Base-by-base conservation (phyloP, 176 grass and related monocot genomes). In the Tuctoria greenei region DNA sequence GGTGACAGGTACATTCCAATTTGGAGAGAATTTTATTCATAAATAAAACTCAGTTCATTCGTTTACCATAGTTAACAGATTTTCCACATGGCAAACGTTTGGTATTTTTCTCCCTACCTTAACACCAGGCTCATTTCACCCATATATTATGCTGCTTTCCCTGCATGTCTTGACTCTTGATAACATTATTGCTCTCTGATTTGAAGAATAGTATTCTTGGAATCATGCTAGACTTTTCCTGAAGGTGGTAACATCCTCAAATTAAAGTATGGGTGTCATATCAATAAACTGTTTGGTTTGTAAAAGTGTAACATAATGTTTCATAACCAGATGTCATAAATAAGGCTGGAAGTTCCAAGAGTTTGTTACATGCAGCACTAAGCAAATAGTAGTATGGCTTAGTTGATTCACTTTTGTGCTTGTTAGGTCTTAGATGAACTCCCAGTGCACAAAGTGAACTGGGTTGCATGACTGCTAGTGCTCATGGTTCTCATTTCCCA, bases 1-100 rank as follows among this genome's bases (percentile, higher is more conserved):
- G 91, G 95, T 41, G 91, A 99, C 85, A 95, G 91, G 91, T 97
- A 38, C 44, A 25, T 75, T 77, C 61, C 74, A 78, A 58, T 59
- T 78, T 81, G 3, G 77, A 46, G 36, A 43, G 43, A 7, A 40
- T 15, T 61, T 73, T 17, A 20, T 51, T 51, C 18, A 82, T 64
- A n/a, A 72, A 58, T 26, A 58, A 78, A 18, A 26, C 58, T 60
- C 59, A 76, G 59, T 16, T 34, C 45, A 57, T 13, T 46, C 24
- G 15, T 18, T 59, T 0, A 10, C 25, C 23, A 23, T 24, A 5
- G 0, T 13, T 9, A 7, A 27, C 13, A 55, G 17, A 64, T 1
- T 52, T 81, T 11, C 0, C 4, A 55, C 52, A 35, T 67, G 3
- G 16, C 4, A 67, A 3, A 20, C 31, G 6, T 64, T 20, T 47